phyloP scores from a whole-genome alignment of 116 monocot species.

The Zostera marina region DNA sequence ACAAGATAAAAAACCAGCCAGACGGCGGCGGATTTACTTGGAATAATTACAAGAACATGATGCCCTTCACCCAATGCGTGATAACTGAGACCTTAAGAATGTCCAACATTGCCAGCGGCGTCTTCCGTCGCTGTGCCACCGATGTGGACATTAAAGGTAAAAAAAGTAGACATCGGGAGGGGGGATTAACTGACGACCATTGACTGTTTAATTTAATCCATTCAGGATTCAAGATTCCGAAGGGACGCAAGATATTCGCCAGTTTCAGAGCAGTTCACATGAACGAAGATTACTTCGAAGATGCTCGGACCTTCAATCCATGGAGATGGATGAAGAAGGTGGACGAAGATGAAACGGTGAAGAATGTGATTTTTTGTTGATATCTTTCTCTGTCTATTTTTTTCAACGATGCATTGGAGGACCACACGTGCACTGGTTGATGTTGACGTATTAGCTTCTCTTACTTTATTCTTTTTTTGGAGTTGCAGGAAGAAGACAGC shows the following conservation, averaged over 20 bases:
- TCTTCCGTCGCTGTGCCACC: slow-evolving; percentile 59
- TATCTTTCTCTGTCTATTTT: background rate
- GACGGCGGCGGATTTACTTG: slow-evolving; percentile 28
- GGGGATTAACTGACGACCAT: background rate
- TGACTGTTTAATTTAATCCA: background rate
- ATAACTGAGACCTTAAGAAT: slow-evolving; percentile 84
- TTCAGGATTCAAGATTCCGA: slow-evolving; percentile 49
- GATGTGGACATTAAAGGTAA: slow-evolving; percentile 57
- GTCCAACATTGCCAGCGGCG: slow-evolving; percentile 75
- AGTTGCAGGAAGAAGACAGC: slow-evolving; percentile 21
- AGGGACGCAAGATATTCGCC: slow-evolving; percentile 82
- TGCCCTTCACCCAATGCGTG: slow-evolving; percentile 91
- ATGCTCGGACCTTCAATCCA: slow-evolving; percentile 75
- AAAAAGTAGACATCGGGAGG: too few relatives aligned
- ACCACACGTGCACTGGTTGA: background rate
- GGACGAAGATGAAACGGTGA: too few relatives aligned
- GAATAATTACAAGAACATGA: slow-evolving; percentile 72
- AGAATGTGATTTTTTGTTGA: background rate
- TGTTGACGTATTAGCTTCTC: background rate
- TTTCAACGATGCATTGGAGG: too few relatives aligned
- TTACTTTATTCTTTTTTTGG: too few relatives aligned
- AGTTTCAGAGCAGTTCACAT: slow-evolving; percentile 79
- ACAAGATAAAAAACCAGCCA: slow-evolving; percentile 18
- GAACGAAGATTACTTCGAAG: slow-evolving; percentile 35
- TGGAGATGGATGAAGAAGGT: slow-evolving; percentile 66